Percentiles rank a stretch among this genome's conserved stretches.
These are phyloP conservation scores for Ophiostoma sp. DNA, from an alignment of 2,329 filamentous ascomycete genomes.

Conservation along the genomic window DNA sequence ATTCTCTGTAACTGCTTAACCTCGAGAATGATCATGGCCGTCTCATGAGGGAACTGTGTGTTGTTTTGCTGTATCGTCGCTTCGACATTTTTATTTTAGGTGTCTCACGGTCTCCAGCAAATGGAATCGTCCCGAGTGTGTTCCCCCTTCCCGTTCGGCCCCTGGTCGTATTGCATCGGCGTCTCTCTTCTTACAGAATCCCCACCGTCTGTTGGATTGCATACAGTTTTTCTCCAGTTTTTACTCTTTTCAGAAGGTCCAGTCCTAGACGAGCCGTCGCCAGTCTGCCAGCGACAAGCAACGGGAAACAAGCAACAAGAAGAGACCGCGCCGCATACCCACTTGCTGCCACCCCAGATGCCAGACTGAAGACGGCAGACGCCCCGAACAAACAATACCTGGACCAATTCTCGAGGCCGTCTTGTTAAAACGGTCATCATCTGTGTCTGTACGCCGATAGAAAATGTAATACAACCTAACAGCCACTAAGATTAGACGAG, in stretches of 20 bases:
- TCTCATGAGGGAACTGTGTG: background rate
- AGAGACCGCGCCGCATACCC: background rate
- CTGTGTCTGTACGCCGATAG: no score
- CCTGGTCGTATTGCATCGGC: conserved; percentile 11
- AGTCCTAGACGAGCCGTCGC: background rate
- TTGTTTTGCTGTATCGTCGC: background rate
- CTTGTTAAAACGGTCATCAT: background rate
- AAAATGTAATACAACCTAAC: no score
- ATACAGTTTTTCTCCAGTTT: background rate
- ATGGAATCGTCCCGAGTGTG: background rate
- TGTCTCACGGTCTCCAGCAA: background rate
- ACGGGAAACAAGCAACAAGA: background rate
- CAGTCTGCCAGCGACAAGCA: background rate
- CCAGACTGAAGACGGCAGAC: background rate
- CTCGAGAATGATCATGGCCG: background rate
- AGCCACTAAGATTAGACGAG: background rate
- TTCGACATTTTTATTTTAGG: background rate
- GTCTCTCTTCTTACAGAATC: background rate
- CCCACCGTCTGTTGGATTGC: background rate
- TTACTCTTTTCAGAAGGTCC: background rate
- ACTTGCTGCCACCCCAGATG: background rate
- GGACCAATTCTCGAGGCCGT: background rate
- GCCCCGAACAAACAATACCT: background rate
- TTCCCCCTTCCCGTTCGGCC: background rate
- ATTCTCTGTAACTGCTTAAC: background rate